These are phyloP conservation scores for Catenaria anguillulae DNA, from an alignment of 371 early-diverging fungal species.

Conservation along the genomic window DNA sequence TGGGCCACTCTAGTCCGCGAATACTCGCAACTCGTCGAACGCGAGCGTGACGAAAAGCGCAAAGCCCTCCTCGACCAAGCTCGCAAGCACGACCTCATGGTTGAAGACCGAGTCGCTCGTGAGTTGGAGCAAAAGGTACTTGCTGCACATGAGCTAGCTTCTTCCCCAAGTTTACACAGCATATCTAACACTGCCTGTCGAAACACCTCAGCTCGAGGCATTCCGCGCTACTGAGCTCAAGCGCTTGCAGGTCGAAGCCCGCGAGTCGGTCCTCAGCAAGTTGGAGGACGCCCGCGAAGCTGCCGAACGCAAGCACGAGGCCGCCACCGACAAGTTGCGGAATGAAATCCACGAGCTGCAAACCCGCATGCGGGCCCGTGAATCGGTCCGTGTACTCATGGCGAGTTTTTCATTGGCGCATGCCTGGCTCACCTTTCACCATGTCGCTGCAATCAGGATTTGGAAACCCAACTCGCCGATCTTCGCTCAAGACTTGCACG, in stretches of 20 bases:
- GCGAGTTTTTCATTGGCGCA: too few species aligned
- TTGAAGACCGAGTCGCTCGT: neutral
- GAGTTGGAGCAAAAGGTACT: neutral
- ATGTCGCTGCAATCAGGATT: too few species aligned
- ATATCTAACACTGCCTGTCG: too few species aligned
- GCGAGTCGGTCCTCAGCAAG: neutral
- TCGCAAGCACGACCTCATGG: neutral
- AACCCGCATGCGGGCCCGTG: neutral
- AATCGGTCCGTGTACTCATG: neutral
- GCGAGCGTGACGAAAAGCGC: neutral
- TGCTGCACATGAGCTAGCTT: neutral
- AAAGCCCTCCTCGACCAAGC: neutral
- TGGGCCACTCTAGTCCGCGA: too few species aligned
- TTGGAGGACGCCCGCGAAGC: neutral
- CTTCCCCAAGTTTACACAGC: too few species aligned
- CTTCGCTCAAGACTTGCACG: neutral
- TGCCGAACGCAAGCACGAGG: neutral
- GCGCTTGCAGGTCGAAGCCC: neutral
- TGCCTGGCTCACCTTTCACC: too few species aligned
- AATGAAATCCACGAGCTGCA: neutral
- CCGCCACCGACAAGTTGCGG: neutral
- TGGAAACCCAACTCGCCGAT: neutral
- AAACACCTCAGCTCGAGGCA: neutral
- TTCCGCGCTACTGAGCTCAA: neutral
- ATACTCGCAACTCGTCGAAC: neutral